Conservation (phyloP, 2,329 filamentous ascomycete genomes). For the Fusarium sp. region DNA sequence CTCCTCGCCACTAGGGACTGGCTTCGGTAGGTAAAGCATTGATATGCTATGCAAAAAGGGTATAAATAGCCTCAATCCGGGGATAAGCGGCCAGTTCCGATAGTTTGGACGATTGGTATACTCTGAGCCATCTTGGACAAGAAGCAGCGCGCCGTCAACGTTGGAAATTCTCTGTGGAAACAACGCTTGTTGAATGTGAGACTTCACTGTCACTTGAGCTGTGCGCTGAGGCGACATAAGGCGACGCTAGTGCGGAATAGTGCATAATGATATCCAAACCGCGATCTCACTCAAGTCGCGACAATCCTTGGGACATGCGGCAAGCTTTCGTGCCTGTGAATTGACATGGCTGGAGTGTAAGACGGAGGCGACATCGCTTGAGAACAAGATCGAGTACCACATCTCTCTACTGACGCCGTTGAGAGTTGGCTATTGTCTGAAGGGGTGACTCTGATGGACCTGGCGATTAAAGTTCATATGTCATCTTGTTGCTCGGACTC, state of each 20-base stretch:
- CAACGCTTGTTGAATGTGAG: background rate
- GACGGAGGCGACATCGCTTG: background rate
- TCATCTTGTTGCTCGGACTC: background rate
- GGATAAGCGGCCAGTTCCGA: too few relatives aligned
- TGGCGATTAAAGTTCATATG: background rate
- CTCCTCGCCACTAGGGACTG: too few relatives aligned
- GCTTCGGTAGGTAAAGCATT: too few relatives aligned
- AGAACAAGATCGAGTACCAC: background rate
- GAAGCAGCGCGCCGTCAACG: too few relatives aligned
- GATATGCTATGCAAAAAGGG: too few relatives aligned
- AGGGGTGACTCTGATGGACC: background rate
- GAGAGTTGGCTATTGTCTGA: background rate
- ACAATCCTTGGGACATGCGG: background rate
- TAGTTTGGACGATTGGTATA: too few relatives aligned
- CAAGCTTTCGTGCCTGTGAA: background rate
- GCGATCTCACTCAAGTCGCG: background rate
- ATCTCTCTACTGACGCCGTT: background rate
- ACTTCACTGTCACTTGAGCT: background rate
- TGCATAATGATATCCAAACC: background rate
- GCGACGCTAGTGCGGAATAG: background rate
- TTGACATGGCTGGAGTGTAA: background rate
- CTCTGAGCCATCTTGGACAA: too few relatives aligned
- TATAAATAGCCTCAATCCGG: too few relatives aligned
- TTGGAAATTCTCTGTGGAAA: background rate
- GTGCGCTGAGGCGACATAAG: background rate